Conservation (phyloP, 2,329 filamentous ascomycete species). For the Trichoderma gracile region DNA sequence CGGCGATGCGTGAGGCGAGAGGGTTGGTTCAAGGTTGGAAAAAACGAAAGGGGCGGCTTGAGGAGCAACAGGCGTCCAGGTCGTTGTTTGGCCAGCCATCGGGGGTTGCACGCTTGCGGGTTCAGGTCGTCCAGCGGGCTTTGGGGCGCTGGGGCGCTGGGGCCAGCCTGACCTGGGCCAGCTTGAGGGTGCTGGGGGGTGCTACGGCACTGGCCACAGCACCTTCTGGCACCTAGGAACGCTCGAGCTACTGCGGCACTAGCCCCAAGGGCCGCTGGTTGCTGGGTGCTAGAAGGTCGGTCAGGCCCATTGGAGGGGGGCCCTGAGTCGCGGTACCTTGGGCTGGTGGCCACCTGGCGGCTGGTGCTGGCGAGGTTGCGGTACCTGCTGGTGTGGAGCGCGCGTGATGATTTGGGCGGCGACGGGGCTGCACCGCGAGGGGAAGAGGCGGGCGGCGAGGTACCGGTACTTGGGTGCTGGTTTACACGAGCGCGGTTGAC, state of each 20-base stretch:
- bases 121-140: constrained; percentile 3
- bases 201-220: neutral
- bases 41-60: constrained; percentile 26
- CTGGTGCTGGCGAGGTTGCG: constrained; percentile 24
- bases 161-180: constrained; percentile 8
- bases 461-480: constrained; percentile 3
- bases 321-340: constrained; percentile 14
- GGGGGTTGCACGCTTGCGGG: constrained; percentile 23
- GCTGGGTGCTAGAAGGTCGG: constrained; percentile 18
- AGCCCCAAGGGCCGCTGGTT: constrained; percentile 4
- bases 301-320: constrained; percentile 17
- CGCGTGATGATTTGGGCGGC: constrained; percentile 3
- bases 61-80: constrained; percentile 9
- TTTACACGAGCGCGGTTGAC: neutral
- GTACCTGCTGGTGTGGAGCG: constrained; percentile 23
- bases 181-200: neutral
- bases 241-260: constrained; percentile 11
- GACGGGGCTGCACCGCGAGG: neutral
- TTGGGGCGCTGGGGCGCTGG: constrained; percentile 10
- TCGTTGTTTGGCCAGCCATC: constrained; percentile 25
- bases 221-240: constrained; percentile 5
- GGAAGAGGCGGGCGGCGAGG: constrained; percentile 3
- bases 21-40: neutral
- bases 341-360: constrained; percentile 15
- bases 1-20: constrained; percentile 23